These are phyloP conservation scores for Zostera marina DNA, from an alignment of 116 monocot genomes.

Conservation along the genomic window DNA sequence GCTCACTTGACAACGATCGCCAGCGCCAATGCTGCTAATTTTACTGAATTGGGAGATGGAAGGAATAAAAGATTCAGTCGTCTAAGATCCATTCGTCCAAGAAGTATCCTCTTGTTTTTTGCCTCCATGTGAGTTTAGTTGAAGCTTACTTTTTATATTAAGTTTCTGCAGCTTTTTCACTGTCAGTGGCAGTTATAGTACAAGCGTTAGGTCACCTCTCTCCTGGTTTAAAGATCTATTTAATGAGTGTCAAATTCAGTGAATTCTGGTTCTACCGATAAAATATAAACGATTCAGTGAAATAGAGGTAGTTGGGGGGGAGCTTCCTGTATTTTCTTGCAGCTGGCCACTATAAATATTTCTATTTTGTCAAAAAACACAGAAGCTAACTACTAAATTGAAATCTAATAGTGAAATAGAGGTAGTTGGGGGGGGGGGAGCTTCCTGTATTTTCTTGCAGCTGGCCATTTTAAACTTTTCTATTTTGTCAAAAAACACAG, in stretches of 20 bases:
- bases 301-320: too few relatives aligned
- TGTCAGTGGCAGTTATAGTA: not conserved
- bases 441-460: too few relatives aligned
- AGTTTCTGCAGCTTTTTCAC: not conserved
- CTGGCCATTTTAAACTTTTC: too few relatives aligned
- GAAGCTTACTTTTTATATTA: not conserved
- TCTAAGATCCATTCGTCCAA: slow-evolving; percentile 37
- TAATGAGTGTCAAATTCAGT: not conserved
- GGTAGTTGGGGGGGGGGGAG: too few relatives aligned
- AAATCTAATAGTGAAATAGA: too few relatives aligned
- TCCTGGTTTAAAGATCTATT: not conserved
- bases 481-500: too few relatives aligned
- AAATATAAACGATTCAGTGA: not conserved
- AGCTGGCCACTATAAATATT: too few relatives aligned
- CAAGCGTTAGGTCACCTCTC: not conserved
- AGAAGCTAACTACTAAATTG: too few relatives aligned
- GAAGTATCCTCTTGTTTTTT: slow-evolving; percentile 70
- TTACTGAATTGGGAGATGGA: slow-evolving; percentile 39
- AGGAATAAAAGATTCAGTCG: slow-evolving; percentile 39
- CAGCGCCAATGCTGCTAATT: slow-evolving; percentile 17
- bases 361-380: too few relatives aligned
- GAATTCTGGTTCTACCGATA: not conserved
- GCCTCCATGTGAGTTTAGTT: slow-evolving; percentile 69
- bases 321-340: too few relatives aligned
- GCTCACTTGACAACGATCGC: slow-evolving; percentile 21